These are phyloP conservation scores for Penicillium malachiteum DNA, from an alignment of 495 filamentous ascomycete species.

Conservation along the genomic window DNA sequence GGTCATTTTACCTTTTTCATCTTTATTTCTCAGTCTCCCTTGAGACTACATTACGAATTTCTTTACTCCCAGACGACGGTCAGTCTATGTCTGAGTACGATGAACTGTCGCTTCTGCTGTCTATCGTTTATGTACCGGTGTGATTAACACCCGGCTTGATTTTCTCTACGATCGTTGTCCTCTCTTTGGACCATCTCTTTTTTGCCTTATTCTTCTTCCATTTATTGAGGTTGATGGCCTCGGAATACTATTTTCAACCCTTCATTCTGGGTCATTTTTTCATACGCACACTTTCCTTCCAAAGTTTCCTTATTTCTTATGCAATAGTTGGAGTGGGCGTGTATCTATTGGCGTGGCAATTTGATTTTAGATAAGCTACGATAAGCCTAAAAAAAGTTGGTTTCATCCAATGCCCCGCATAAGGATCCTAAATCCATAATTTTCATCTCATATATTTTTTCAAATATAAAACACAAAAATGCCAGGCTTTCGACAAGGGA, in stretches of 20 bases:
- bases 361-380: constrained; percentile 20
- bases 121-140: constrained; percentile 40
- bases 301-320: constrained; percentile 13
- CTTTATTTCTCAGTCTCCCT: constrained; percentile 9
- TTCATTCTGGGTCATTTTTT: constrained; percentile 21
- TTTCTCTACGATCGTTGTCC: constrained; percentile 33
- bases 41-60: constrained; percentile 42
- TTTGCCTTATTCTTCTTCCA: constrained; percentile 7
- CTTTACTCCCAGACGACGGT: constrained; percentile 33
- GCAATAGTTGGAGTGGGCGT: constrained; percentile 10
- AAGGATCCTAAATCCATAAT: too few relatives aligned
- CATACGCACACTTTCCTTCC: constrained; percentile 11
- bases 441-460: neutral
- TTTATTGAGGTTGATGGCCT: constrained; percentile 14
- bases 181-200: constrained; percentile 14
- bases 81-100: constrained; percentile 38
- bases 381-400: constrained; percentile 17
- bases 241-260: constrained; percentile 23
- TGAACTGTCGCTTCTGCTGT: constrained; percentile 34
- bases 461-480: constrained; percentile 1
- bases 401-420: constrained; percentile 6
- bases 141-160: constrained; percentile 29
- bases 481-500: constrained; percentile 9
- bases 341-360: constrained; percentile 18
- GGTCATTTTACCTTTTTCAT: constrained; percentile 11